phyloP scores from a whole-genome alignment of 345 rosid genomes.

The Brassica carinata region DNA sequence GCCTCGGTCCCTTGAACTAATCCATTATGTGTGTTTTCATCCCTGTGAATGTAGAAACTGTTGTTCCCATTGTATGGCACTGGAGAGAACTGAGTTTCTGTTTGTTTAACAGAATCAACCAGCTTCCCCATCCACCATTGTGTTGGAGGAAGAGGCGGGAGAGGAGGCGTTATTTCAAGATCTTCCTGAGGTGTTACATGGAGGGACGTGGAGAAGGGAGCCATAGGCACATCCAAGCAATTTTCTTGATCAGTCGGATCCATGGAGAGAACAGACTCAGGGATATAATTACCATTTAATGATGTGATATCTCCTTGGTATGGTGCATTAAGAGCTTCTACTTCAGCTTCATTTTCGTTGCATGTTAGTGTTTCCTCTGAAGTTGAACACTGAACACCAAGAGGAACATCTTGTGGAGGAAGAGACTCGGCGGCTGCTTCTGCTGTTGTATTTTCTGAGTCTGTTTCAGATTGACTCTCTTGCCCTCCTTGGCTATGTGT shows the following conservation, averaged over 20 bases:
- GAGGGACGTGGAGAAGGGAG: constrained; percentile 5
- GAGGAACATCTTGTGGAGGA: background rate
- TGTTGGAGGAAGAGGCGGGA: constrained; percentile 90
- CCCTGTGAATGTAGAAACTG: constrained; percentile 4
- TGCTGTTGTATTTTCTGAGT: background rate
- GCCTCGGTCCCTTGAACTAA: constrained; percentile 12
- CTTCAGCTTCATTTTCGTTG: background rate
- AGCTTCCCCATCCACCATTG: constrained; percentile 73
- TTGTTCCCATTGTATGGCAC: background rate
- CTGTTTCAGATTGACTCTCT: background rate
- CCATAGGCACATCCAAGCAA: constrained; percentile 7
- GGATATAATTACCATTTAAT: background rate
- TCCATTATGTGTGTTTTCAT: constrained; percentile 17
- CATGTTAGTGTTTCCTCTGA: background rate
- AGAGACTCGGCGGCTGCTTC: background rate
- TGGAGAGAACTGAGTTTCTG: constrained; percentile 1
- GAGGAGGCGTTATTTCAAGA: constrained; percentile 60
- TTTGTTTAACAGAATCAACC: constrained; percentile 6
- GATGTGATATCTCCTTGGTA: constrained; percentile 1
- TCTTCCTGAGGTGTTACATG: constrained; percentile 43
- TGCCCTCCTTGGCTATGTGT: constrained; percentile 4
- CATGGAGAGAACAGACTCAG: background rate
- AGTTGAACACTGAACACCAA: background rate
- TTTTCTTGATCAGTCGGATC: constrained; percentile 5
- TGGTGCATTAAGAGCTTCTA: background rate